Base-by-base conservation (phyloP, 768 basidiomycete species). In the Leccinum aurantiacum region DNA sequence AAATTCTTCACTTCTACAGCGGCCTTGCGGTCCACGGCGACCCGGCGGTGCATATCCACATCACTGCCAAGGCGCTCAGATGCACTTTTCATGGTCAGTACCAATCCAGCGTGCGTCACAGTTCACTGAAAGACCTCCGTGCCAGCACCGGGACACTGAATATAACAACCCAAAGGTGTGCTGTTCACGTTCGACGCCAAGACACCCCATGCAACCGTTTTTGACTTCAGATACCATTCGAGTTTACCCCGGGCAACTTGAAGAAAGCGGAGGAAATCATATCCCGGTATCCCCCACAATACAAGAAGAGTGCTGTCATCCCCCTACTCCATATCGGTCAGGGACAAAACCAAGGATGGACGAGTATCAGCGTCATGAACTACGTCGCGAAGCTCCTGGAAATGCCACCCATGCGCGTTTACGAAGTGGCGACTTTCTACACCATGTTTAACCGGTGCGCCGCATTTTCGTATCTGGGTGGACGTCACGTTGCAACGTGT, bases 371-470 rank as follows among this genome's bases (percentile, higher is more conserved):
- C 68, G 95, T 96, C 62, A 99, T 99, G 97, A 98, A 99, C 78
- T 93, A 95, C 68, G 90, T 99, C 57, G 97, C 97, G 1, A 90
- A 91, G 65, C 79, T 96, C 33, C 82, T 98, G 31, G 93, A 90
- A 69, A 90, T 99, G 85, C 93, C 91, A 10, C 92, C 93, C 55
- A 98, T 99, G 97, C 90, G 97, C 10, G 97, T 98, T 2, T 99
- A 99, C 74, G 97, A 99, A 76, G 97, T 99, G 54, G 96, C 96
- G 17, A 95, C 94, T 14, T 99, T 99, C 79, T 99, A 99, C 77
- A 99, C 97, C 67, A 98, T 99, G 96, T 98, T 98, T 83, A 99
- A 98, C 80, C 85, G 95, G 93, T 93, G 60, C 68, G 84, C 63
- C n/a, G 25, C 41, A 56, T 60, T 38, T 38, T 14, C 5, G 17